Evolutionary conservation across 306 rosid genomes (phyloP).

Genomic region (Dryas drummondii): DNA sequence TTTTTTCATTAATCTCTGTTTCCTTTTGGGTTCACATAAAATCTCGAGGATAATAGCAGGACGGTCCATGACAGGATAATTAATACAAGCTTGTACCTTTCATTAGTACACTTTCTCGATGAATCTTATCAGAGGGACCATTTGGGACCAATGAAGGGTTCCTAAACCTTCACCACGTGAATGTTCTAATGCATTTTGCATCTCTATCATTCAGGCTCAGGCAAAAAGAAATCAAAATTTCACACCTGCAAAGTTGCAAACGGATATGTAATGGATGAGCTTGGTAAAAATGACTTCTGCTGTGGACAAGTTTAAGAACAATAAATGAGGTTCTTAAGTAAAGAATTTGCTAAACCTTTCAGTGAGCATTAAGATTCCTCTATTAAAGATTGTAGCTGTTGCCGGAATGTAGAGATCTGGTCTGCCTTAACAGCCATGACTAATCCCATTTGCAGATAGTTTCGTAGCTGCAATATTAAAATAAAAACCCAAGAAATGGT

Average conservation of each 20-base stretch:
- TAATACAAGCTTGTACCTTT: constrained; percentile 6
- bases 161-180: constrained; percentile 16
- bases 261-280: neutral
- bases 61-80: constrained; percentile 21
- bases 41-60: constrained; percentile 7
- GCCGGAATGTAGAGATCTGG: constrained; percentile 54
- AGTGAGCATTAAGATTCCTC: constrained; percentile 30
- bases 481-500: neutral
- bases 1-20: neutral
- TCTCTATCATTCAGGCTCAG: neutral
- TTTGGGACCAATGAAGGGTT: neutral
- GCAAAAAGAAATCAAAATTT: constrained; percentile 8
- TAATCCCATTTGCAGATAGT: constrained; percentile 53
- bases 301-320: neutral
- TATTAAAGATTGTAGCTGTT: constrained; percentile 51
- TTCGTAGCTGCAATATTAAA: constrained; percentile 52
- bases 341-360: constrained; percentile 7
- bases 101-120: constrained; percentile 9
- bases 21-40: constrained; percentile 9
- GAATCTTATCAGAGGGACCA: constrained; percentile 17
- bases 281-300: neutral
- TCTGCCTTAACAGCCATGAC: constrained; percentile 62
- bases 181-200: constrained; percentile 3
- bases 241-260: neutral
- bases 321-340: neutral